Evolutionary conservation across 805 yeast species (phyloP), one percentile per base, ranked within the genome.

Genomic region (Naumovozyma castellii): DNA sequence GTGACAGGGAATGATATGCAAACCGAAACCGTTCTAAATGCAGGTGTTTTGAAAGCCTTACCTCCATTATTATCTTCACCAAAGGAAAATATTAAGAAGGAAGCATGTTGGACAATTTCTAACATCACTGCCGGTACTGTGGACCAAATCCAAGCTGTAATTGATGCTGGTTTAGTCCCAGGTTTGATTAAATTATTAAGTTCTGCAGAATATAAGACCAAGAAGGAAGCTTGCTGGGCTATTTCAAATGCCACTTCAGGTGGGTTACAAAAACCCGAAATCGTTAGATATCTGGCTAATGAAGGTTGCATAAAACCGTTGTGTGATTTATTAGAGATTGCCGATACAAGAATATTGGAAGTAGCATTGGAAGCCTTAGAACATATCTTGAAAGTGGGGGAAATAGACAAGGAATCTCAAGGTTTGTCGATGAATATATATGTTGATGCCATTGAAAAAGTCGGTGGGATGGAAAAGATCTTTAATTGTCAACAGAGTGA

Each of bases 221-320:
- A 84, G 62, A 92, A 90, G 65, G 98, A 92, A 69, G 98, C 98
- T 3, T 90, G 97, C 72, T 92, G 98, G 98, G 97, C 97, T 28
- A 83, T 92, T 50, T 87, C 97, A 20, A 92, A 92, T 61, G 97
- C 98, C 30, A 84, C 96, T 14, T 84, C 96, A 8, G 97, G 97
- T 53, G 97, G 97, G 17, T 72, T 87, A 53, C 70, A 80, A 33
- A 82, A 78, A 62, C 97, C 97, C 5, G 95, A 86, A 44, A 95
- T 88, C 62, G 88, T 92, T 53, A 76, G 90, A 56, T 92, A 87
- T 65, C 74, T 92, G 50, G 98, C 92, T 28, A 69, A 72, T 49
- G 97, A 92, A 68, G 98, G 97, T 36, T 86, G 97, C 67, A 88
- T 92, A 65, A 90, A 88, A 69, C 97, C 98, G 29, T 73, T 92